phyloP scores from a whole-genome alignment of 495 filamentous ascomycete genomes.

The Pseudotulostoma volvatum region DNA sequence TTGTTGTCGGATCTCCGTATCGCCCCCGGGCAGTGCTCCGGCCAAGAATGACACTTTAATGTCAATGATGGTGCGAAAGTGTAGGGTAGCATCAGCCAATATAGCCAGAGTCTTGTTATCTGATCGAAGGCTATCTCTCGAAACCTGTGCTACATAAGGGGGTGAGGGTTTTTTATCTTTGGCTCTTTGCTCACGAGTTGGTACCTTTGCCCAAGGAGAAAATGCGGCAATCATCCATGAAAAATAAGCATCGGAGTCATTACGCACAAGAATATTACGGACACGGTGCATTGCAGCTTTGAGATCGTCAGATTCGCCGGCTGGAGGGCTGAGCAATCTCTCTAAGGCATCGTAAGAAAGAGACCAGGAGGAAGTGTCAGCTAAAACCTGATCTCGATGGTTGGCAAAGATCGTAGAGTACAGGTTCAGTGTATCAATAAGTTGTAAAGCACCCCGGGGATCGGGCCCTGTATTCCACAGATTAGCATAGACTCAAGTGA shows the following conservation, averaged over 20 bases:
- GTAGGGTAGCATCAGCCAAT: conserved; percentile 43
- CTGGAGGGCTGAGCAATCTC: conserved; percentile 11
- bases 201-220: conserved; percentile 54
- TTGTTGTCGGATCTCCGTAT: conserved; percentile 28
- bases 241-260: conserved; percentile 42
- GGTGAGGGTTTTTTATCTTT: conserved; percentile 24
- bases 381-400: conserved; percentile 31
- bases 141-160: conserved; percentile 32
- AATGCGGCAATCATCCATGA: conserved; percentile 65
- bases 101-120: conserved; percentile 54
- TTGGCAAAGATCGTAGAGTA: conserved; percentile 62
- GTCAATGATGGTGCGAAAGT: conserved; percentile 41
- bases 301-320: conserved; percentile 5
- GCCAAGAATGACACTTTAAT: conserved; percentile 33
- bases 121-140: conserved; percentile 62
- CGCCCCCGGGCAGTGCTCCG: conserved; percentile 14
- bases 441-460: conserved; percentile 48
- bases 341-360: conserved; percentile 24
- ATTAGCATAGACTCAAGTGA: background rate
- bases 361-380: conserved; percentile 27
- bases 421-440: conserved; percentile 57
- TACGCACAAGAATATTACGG: conserved; percentile 37
- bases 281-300: conserved; percentile 8
- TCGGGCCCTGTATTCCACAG: conserved; percentile 36
- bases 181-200: conserved; percentile 21